Evolutionary conservation across 805 yeast genomes (phyloP).

Genomic region (Wickerhamomyces kurtzmanii): DNA sequence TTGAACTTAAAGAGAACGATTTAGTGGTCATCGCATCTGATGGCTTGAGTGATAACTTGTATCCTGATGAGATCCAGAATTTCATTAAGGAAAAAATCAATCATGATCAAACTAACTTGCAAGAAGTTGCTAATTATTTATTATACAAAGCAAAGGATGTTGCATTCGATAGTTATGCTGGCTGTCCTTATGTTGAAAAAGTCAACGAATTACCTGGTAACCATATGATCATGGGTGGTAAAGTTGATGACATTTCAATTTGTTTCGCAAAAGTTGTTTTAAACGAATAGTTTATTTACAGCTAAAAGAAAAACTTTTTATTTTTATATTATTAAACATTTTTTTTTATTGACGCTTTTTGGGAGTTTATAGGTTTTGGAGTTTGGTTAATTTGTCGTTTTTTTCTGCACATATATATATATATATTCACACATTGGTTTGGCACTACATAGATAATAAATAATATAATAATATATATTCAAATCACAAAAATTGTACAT

Average conservation of each 20-base stretch:
- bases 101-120: conserved; percentile 19
- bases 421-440: no score
- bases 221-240: conserved; percentile 36
- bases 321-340: no score
- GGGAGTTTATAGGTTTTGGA: no score
- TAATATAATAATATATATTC: no score
- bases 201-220: conserved; percentile 29
- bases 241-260: conserved; percentile 43
- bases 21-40: conserved; percentile 38
- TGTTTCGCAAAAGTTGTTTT: conserved; percentile 34
- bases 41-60: conserved; percentile 44
- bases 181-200: conserved; percentile 42
- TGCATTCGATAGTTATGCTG: conserved; percentile 43
- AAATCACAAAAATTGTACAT: no score
- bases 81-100: conserved; percentile 24
- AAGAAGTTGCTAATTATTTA: conserved; percentile 28
- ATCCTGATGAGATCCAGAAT: conserved; percentile 34
- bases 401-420: no score
- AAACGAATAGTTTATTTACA: conserved; percentile 5
- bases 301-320: no score
- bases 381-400: no score
- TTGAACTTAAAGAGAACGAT: conserved; percentile 30
- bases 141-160: conserved; percentile 34
- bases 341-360: no score
- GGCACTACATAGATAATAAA: no score